Evolutionary conservation across 257 asterid genomes (phyloP).

Genomic region (Jacaranda copaia): DNA sequence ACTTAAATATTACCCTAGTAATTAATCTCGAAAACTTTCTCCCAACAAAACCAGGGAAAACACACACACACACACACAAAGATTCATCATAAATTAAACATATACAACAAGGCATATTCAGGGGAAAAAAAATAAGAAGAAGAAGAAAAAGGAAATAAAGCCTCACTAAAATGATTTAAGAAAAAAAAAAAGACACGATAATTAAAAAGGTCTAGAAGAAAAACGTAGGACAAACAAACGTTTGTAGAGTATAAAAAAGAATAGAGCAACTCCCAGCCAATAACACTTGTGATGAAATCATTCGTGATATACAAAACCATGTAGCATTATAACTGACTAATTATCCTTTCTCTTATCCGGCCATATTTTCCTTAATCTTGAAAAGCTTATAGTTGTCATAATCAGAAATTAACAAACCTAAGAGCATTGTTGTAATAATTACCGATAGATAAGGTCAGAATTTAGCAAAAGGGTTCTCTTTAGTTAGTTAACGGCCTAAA

Average conservation of each 20-base stretch:
- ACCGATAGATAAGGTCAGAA: slow-evolving; percentile 27
- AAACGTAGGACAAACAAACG: slow-evolving; percentile 16
- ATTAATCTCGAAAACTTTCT: no score
- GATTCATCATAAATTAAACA: not conserved
- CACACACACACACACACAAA: not conserved
- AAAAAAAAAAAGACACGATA: slow-evolving; percentile 19
- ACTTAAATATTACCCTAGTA: no score
- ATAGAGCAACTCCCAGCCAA: not conserved
- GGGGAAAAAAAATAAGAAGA: not conserved
- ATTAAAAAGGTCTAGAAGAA: not conserved
- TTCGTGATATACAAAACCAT: slow-evolving; percentile 12
- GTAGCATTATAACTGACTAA: slow-evolving; percentile 26
- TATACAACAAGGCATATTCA: not conserved
- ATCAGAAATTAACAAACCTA: slow-evolving; percentile 7
- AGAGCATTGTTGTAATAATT: slow-evolving; percentile 16
- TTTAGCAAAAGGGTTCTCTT: slow-evolving; percentile 7
- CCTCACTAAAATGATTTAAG: not conserved
- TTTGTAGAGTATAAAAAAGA: slow-evolving; percentile 31
- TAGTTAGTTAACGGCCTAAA: slow-evolving; percentile 27
- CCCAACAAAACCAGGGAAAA: no score
- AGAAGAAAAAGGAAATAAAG: not conserved
- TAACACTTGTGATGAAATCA: not conserved
- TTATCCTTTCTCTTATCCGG: slow-evolving; percentile 1
- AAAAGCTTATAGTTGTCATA: not conserved
- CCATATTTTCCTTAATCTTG: slow-evolving; percentile 20